Conservation (phyloP, 2,329 filamentous ascomycete species). For the Fusarium multiceps region DNA sequence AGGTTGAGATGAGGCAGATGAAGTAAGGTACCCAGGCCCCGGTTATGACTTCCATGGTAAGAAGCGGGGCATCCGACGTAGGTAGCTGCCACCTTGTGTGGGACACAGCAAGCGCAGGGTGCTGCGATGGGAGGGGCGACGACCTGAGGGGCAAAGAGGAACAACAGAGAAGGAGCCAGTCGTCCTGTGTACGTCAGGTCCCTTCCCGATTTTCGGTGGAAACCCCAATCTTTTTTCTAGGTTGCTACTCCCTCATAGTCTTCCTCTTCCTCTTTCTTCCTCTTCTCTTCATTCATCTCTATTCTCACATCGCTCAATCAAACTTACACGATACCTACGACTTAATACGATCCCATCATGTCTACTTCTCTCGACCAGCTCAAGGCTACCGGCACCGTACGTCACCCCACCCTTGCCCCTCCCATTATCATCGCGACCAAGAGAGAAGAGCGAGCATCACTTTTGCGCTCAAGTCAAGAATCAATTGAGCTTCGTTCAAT, state of each 20-base stretch:
- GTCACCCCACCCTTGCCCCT: slow-evolving; percentile 59
- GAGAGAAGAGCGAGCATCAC: slow-evolving; percentile 5
- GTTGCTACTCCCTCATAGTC: slow-evolving; percentile 15
- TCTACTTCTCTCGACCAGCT: slow-evolving; percentile 93
- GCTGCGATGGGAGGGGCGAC: slow-evolving; percentile 28
- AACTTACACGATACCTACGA: slow-evolving; percentile 23
- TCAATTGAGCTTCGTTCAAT: neutral
- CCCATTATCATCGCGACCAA: slow-evolving; percentile 37
- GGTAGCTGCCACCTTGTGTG: slow-evolving; percentile 8
- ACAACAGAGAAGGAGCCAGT: slow-evolving; percentile 33
- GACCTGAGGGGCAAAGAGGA: slow-evolving; percentile 33
- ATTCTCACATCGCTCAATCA: slow-evolving; percentile 25
- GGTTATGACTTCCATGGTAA: slow-evolving; percentile 26
- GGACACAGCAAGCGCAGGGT: slow-evolving; percentile 13
- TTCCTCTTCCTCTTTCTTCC: neutral
- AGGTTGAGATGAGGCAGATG: slow-evolving; percentile 27
- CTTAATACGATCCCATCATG: slow-evolving; percentile 64
- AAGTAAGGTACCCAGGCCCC: slow-evolving; percentile 29
- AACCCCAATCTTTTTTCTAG: slow-evolving; percentile 38
- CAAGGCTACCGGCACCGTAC: slow-evolving; percentile 95
- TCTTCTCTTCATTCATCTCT: slow-evolving; percentile 21
- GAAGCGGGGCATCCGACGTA: slow-evolving; percentile 26
- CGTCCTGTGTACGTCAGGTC: slow-evolving; percentile 41
- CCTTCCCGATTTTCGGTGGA: slow-evolving; percentile 37
- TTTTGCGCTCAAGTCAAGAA: slow-evolving; percentile 1